A percentile compares a stretch with the other conserved stretches of the same genome.
These are phyloP conservation scores for Hypomyces rosellus DNA, from an alignment of 2,329 filamentous ascomycete species.

Conservation along the genomic window DNA sequence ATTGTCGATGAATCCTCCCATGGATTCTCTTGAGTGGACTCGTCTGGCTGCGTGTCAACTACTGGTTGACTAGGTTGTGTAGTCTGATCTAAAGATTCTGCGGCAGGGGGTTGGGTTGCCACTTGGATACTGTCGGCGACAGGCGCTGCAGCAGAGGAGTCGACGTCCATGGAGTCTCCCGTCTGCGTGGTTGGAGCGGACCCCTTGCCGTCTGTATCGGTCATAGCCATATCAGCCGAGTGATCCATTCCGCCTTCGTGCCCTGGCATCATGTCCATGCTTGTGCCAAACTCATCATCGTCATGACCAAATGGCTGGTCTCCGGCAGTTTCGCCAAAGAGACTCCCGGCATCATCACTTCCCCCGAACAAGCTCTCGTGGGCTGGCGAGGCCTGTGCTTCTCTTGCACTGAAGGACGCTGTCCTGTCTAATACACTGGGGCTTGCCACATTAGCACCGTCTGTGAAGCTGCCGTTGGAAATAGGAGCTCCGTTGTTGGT, in stretches of 20 bases:
- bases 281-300: slow-evolving; percentile 75
- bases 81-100: not conserved
- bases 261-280: slow-evolving; percentile 52
- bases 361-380: slow-evolving; percentile 79
- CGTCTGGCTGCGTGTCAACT: slow-evolving; percentile 2
- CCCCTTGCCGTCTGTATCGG: slow-evolving; percentile 26
- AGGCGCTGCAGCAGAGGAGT: not conserved
- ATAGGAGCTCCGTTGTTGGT: slow-evolving; percentile 64
- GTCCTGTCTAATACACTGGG: slow-evolving; percentile 11
- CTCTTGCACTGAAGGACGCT: slow-evolving; percentile 24
- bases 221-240: slow-evolving; percentile 38
- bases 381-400: slow-evolving; percentile 59
- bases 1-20: too few species aligned
- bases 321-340: slow-evolving; percentile 73
- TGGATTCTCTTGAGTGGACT: not conserved
- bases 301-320: slow-evolving; percentile 66
- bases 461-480: slow-evolving; percentile 40
- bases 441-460: slow-evolving; percentile 18
- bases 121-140: not conserved
- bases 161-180: slow-evolving; percentile 13
- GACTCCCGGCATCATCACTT: slow-evolving; percentile 68
- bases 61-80: not conserved
- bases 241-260: slow-evolving; percentile 36
- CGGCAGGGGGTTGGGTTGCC: not conserved
- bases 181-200: slow-evolving; percentile 15